Evolutionary conservation across 371 early-diverging fungal genomes (phyloP), one percentile per base, ranked within the genome.

Genomic region (Mucor lusitanicus): DNA sequence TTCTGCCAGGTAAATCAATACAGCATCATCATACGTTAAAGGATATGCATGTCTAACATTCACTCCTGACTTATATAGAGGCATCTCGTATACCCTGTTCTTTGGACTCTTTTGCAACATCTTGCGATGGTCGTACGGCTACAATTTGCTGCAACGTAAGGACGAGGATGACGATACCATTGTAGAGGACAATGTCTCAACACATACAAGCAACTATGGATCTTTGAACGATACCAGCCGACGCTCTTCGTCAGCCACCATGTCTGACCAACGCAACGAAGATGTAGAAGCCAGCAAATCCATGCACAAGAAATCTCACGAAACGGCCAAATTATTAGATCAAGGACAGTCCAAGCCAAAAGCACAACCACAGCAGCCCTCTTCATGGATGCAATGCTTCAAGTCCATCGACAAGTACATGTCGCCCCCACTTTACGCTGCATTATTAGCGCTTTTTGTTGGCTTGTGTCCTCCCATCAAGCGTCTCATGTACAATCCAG

Each of bases 81-180:
- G 92, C 6, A 87, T 93, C 21, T 87, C 91, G 0, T 93, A 93
- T 65, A 87, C 88, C 11, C 77, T 93, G 37, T 88, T 93, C 32
- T 91, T 87, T 71, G 91, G 89, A 28, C 83, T 91, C 64, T 85
- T 91, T 70, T 86, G 89, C 61, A 93, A 93, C 63, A 74, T 93
- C 6, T 59, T 91, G 46, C 82, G 91, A 32, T 93, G 91, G 91
- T 90, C 90, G 21, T 91, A 90, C 73, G 93, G 93, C 53, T 87
- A 89, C 50, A 79, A 78, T 5, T 71, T 93, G 6, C 70, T 93
- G 63, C 78, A 66, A 15, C 70, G 72, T 23, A 56, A 64, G 17
- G 69, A 66, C 27, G 69, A 67, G 12, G 63, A 63, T n/a, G 60
- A 35, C 9, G 48, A 61, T 30, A 35, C 21, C 6, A 39, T 40